phyloP scores from a whole-genome alignment of 2,329 filamentous ascomycete species.

The Cryoendolithus antarcticus region DNA sequence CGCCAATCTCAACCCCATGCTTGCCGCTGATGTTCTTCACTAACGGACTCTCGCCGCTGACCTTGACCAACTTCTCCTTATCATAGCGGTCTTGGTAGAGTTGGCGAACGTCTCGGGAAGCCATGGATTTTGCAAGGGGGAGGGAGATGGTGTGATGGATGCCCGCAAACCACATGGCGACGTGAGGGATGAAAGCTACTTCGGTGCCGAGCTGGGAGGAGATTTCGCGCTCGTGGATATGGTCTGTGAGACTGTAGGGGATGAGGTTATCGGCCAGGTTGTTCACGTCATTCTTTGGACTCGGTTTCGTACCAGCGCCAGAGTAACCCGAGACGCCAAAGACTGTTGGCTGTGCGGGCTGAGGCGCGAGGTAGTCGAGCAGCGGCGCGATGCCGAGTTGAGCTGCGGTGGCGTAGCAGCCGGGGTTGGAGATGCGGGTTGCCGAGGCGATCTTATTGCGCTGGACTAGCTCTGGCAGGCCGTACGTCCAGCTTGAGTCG shows the following conservation, averaged over 20 bases:
- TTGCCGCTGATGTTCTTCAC: slow-evolving; percentile 76
- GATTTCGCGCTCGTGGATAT: slow-evolving; percentile 92
- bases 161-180: slow-evolving; percentile 93
- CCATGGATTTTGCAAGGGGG: slow-evolving; percentile 75
- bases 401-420: slow-evolving; percentile 88
- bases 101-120: slow-evolving; percentile 80
- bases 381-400: slow-evolving; percentile 81
- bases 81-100: slow-evolving; percentile 94
- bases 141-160: slow-evolving; percentile 88
- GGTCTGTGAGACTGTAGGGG: slow-evolving; percentile 80
- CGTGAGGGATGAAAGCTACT: slow-evolving; percentile 84
- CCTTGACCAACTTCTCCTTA: slow-evolving; percentile 87
- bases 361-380: slow-evolving; percentile 54
- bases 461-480: slow-evolving; percentile 72
- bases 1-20: slow-evolving; percentile 87
- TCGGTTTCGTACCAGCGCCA: slow-evolving; percentile 87
- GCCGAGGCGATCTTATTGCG: slow-evolving; percentile 65
- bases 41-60: slow-evolving; percentile 72
- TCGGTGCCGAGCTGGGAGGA: slow-evolving; percentile 59
- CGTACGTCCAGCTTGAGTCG: slow-evolving; percentile 74
- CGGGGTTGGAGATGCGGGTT: slow-evolving; percentile 79
- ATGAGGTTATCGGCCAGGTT: slow-evolving; percentile 78
- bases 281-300: slow-evolving; percentile 81
- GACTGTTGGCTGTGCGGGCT: slow-evolving; percentile 57
- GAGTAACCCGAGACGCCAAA: slow-evolving; percentile 93